Base-by-base conservation (phyloP, 2,329 filamentous ascomycete species). In the Venturia pyrina region DNA sequence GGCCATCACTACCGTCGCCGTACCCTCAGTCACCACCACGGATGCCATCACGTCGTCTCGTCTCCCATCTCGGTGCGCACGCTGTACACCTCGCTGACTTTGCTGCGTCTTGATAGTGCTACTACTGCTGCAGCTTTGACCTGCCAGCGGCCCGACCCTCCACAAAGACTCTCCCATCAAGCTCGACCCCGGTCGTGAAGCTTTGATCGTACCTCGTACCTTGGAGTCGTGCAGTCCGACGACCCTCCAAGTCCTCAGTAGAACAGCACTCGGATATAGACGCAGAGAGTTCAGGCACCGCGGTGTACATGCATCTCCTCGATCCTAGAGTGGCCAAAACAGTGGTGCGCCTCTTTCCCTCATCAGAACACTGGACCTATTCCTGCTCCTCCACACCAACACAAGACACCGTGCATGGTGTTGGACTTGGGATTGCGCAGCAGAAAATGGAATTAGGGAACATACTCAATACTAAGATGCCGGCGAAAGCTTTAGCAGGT, bases 401-500 rank as follows among this genome's bases (percentile, higher is more conserved):
- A 43, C 41, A 57, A 40, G 64, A 62, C 53, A 62, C 40, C 32
- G 37, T 66, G 64, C 37, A 66, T 59, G 64, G 64, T 62, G 64
- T 40, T 56, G 65, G 24, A 19, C 48, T 53, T 53, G 60, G 60
- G 37, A 46, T 62, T 46, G 60, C 37, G 60, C 60, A 43, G 48
- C 40, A 59, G 34, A 65, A 65, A 44, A 78, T 77, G 76, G 75
- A 78, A 71, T 70, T 78, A 66, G 75, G 74, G 69, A 76, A 72
- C 65, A 77, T 78, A 69, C 72, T 78, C 72, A 77, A 77, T 74
- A 72, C 74, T 74, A 75, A 74, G 75, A 75, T 75, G 71, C 74
- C 75, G 72, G 71, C 71, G 66, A 71, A 72, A 69, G 70, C 73
- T 76, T 74, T 74, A 72, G 72, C 70, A 73, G 72, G 70, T 69